Base-by-base conservation (phyloP, 257 asterid genomes). In the Coffea canephora region DNA sequence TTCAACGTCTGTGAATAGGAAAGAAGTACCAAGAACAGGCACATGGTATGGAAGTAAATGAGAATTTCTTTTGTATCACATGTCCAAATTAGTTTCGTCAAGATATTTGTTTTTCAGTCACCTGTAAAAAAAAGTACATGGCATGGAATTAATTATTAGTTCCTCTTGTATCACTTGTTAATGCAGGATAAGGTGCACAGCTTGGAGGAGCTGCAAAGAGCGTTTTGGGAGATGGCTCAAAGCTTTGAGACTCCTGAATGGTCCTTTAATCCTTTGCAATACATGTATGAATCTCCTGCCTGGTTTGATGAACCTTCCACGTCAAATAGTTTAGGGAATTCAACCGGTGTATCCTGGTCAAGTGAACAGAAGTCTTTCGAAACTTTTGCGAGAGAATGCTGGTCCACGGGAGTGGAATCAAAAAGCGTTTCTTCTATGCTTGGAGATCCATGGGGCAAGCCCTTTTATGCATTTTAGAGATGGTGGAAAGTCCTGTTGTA, bases 211-310 rank as follows among this genome's bases (percentile, higher is more conserved):
- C 82, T 95, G 8, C 98, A 90, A 62, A 75, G 74, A 71, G 90
- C 93, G 97, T 91, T 93, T 57, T 89, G 89, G 89, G 96, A 93
- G 66, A 90, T 95, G 97, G 90, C 93, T 12, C 80, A 81, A 80
- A 92, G 90, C 45, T 94, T 89, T 27, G 85, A 86, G 31, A 65
- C 85, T 31, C 77, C 88, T 1, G 79, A 85, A 0, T 84, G 87
- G 90, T 31, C 75, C 62, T 61, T 6, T 15, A 48, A 46, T n/a
- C 43, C 82, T 59, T 81, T 82, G 74, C 87, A 81, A 10, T 78
- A 83, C 6, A 14, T 25, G 8, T 65, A 41, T 50, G 83, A 78
- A 4, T 66, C 85, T 64, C 50, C 84, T 1, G 82, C 70, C 68
- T 86, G 88, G 90, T 79, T 54, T 11, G 77, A 74, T 34, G 83